Percentiles rank a stretch among this genome's conserved stretches.
Evolutionary conservation across 106 monocot species (phyloP).

Genomic region (Phalaenopsis equestris): DNA sequence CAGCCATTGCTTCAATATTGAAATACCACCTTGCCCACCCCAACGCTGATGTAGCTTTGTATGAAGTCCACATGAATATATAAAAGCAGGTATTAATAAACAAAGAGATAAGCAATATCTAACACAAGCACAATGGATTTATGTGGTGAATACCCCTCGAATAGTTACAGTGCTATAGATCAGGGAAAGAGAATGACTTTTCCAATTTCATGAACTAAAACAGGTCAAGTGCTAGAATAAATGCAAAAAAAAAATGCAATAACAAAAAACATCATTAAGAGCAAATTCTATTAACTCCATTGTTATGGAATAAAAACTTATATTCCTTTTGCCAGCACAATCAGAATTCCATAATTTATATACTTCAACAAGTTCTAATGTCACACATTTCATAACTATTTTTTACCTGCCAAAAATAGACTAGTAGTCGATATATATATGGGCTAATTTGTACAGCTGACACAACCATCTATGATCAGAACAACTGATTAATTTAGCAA

Average conservation of each 20-base stretch:
- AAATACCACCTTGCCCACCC: not conserved
- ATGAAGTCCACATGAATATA: not conserved
- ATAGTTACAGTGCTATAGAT: not conserved
- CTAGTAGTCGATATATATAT: not conserved
- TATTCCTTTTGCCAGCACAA: not conserved
- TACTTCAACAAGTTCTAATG: not conserved
- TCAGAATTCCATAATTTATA: not conserved
- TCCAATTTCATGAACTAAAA: not conserved
- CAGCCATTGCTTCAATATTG: not conserved
- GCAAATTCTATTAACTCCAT: not conserved
- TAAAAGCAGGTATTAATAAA: not conserved
- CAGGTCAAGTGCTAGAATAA: not conserved
- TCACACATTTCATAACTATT: not conserved
- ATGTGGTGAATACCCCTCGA: not conserved
- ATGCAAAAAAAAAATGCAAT: not conserved
- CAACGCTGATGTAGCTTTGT: not conserved
- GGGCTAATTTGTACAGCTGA: not conserved
- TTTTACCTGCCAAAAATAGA: slow-evolving; percentile 1
- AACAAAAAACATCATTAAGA: not conserved
- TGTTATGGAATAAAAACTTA: not conserved
- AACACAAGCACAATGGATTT: not conserved
- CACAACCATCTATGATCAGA: not conserved
- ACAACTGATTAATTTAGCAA: not conserved
- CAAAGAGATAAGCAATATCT: not conserved
- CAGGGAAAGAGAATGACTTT: not conserved